These are phyloP conservation scores for Leishmania tarentolae DNA, from an alignment of 208 protist genomes.

Conservation along the genomic window DNA sequence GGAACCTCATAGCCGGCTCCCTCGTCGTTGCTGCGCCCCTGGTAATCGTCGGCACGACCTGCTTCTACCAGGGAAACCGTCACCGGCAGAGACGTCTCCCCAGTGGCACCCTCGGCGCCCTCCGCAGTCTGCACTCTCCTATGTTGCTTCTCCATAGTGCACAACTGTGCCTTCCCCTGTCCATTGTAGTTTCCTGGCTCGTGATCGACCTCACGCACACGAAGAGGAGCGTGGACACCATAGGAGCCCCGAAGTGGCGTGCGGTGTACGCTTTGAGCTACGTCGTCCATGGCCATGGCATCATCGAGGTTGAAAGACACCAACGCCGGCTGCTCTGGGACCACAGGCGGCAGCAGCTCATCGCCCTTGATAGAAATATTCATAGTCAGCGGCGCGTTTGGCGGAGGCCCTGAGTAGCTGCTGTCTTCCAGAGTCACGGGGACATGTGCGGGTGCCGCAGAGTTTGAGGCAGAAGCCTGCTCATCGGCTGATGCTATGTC, in stretches of 20 bases:
- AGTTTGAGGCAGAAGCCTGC: background rate
- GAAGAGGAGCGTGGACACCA: conserved; percentile 45
- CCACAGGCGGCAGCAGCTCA: background rate
- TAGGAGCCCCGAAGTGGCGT: conserved; percentile 36
- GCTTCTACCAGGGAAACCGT: background rate
- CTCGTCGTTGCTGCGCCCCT: background rate
- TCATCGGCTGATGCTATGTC: too few relatives aligned
- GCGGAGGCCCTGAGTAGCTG: background rate
- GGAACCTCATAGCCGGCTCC: conserved; percentile 11
- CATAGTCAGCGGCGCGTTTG: background rate
- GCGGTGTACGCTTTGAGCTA: conserved; percentile 20
- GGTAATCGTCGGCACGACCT: background rate
- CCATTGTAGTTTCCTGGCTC: conserved; percentile 46
- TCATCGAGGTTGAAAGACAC: background rate
- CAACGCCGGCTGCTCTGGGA: background rate
- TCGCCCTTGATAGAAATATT: background rate
- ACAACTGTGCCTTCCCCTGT: conserved; percentile 32
- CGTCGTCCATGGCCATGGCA: background rate
- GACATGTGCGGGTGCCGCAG: background rate
- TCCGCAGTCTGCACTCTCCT: background rate
- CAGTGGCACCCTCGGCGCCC: background rate
- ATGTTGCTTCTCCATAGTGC: conserved; percentile 32
- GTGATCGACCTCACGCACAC: conserved; percentile 33
- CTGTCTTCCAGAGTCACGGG: background rate
- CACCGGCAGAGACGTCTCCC: background rate